These are phyloP conservation scores for Cladophialophora psammophila DNA, from an alignment of 2,329 filamentous ascomycete species.

Conservation along the genomic window DNA sequence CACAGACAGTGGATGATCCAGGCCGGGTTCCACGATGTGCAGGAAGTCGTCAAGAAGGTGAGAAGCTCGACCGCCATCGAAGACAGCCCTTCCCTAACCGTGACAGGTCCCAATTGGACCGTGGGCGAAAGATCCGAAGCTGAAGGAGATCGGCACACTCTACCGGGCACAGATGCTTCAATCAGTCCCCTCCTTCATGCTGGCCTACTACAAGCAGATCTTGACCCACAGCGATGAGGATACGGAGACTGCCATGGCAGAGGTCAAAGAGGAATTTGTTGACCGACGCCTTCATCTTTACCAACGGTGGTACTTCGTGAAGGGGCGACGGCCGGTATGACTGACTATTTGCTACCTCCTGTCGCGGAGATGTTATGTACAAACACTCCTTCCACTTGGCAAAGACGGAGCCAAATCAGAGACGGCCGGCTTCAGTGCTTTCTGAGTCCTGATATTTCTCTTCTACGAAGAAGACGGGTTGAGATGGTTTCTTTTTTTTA, in stretches of 20 bases:
- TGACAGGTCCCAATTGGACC: slow-evolving; percentile 9
- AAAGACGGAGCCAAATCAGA: background rate
- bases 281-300: slow-evolving; percentile 12
- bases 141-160: slow-evolving; percentile 9
- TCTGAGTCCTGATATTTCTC: no score
- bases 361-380: background rate
- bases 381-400: background rate
- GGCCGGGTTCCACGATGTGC: slow-evolving; percentile 41
- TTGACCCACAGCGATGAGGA: slow-evolving; percentile 1
- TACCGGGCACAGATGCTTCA: slow-evolving; percentile 13
- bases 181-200: slow-evolving; percentile 16
- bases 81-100: background rate
- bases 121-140: slow-evolving; percentile 8
- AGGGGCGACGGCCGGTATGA: slow-evolving; percentile 6
- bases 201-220: slow-evolving; percentile 15
- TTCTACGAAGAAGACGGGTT: no score
- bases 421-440: no score
- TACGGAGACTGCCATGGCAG: slow-evolving; percentile 11
- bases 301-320: slow-evolving; percentile 13
- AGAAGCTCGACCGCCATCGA: background rate
- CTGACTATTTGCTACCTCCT: no score
- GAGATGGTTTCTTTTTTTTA: background rate
- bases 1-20: slow-evolving; percentile 33
- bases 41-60: slow-evolving; percentile 26
- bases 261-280: slow-evolving; percentile 10